phyloP scores from a whole-genome alignment of 768 basidiomycete genomes.

The Lactarius trivialis region DNA sequence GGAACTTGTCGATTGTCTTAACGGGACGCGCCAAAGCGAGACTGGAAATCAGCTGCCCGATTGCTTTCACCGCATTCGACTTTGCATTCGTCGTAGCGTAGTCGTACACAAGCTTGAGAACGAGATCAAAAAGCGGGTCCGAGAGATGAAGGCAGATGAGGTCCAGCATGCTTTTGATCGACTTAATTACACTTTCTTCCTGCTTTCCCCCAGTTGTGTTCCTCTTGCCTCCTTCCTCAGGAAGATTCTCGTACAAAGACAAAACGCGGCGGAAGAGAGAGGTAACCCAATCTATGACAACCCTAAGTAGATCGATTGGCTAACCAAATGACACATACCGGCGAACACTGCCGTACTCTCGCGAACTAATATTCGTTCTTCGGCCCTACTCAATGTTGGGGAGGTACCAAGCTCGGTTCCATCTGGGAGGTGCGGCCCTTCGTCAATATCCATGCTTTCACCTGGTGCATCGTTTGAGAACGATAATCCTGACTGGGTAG shows the following conservation, averaged over 20 bases:
- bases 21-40: slow-evolving; percentile 73
- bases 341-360: slow-evolving; percentile 78
- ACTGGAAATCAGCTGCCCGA: slow-evolving; percentile 82
- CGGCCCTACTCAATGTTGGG: slow-evolving; percentile 47
- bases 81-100: slow-evolving; percentile 88
- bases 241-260: slow-evolving; percentile 84
- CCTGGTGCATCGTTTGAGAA: slow-evolving; percentile 48
- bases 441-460: slow-evolving; percentile 51
- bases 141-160: slow-evolving; percentile 77
- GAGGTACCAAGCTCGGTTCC: slow-evolving; percentile 39
- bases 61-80: slow-evolving; percentile 84
- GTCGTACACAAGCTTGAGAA: slow-evolving; percentile 75
- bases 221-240: slow-evolving; percentile 87
- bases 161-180: slow-evolving; percentile 75
- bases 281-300: slow-evolving; percentile 63
- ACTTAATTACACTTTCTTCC: slow-evolving; percentile 70
- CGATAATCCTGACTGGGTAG: slow-evolving; percentile 49
- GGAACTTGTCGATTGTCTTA: slow-evolving; percentile 71
- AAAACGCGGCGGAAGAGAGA: slow-evolving; percentile 73
- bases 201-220: slow-evolving; percentile 81
- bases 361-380: slow-evolving; percentile 64
- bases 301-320: neutral
- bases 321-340: slow-evolving; percentile 36
- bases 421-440: slow-evolving; percentile 43
- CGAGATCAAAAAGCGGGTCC: slow-evolving; percentile 73